Evolutionary conservation across 192 early-diverging fungal genomes (phyloP).

Genomic region (Nowakowskiella sp.): DNA sequence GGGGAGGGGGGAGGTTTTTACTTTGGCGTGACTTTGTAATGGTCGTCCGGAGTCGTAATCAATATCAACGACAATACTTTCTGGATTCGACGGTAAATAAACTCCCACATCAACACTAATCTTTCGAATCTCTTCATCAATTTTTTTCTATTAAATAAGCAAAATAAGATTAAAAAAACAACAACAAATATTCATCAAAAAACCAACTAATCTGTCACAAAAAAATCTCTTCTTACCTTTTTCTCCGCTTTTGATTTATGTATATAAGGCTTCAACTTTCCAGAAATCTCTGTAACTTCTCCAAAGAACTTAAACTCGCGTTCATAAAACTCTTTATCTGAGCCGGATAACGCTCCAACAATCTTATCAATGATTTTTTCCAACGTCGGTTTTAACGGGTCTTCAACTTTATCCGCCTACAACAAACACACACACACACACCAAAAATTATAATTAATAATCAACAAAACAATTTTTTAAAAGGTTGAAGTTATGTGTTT

Average conservation of each 20-base stretch:
- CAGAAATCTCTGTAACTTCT: slow-evolving; percentile 94
- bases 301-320: slow-evolving; percentile 95
- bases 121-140: slow-evolving; percentile 95
- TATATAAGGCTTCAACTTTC: slow-evolving; percentile 90
- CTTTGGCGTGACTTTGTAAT: slow-evolving; percentile 94
- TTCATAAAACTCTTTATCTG: slow-evolving; percentile 85
- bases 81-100: slow-evolving; percentile 95
- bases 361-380: slow-evolving; percentile 83
- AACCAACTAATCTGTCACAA: slow-evolving; percentile 1
- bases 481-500: neutral
- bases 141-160: slow-evolving; percentile 59
- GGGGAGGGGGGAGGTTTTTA: no score
- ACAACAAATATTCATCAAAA: neutral
- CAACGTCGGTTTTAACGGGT: slow-evolving; percentile 79
- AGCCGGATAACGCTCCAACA: slow-evolving; percentile 70
- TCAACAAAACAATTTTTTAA: neutral
- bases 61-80: slow-evolving; percentile 89
- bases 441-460: slow-evolving; percentile 18
- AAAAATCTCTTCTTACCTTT: slow-evolving; percentile 51
- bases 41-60: slow-evolving; percentile 89
- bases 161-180: no score
- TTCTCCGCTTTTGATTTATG: slow-evolving; percentile 82
- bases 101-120: slow-evolving; percentile 94
- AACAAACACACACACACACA: slow-evolving; percentile 22
- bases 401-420: slow-evolving; percentile 21